phyloP scores from a whole-genome alignment of 1,284 basidiomycete genomes.

The Leccinum laetum region DNA sequence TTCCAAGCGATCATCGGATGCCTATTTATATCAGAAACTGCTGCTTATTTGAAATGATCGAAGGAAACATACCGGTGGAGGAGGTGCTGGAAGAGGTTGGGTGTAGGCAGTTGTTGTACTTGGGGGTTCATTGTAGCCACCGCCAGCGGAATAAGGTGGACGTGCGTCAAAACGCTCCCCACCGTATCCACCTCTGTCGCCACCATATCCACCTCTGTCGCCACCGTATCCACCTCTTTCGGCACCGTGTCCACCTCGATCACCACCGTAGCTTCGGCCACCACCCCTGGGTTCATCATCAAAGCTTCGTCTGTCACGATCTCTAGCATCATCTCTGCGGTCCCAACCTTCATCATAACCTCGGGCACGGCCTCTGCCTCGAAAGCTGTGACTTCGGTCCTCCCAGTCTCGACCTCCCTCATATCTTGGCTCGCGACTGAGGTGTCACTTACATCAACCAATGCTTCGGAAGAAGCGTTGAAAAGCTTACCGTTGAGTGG shows the following conservation, averaged over 20 bases:
- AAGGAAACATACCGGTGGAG: slow-evolving; percentile 22
- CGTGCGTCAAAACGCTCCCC: slow-evolving; percentile 38
- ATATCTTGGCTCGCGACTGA: slow-evolving; percentile 30
- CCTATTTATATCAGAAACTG: slow-evolving; percentile 17
- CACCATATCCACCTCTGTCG: background rate
- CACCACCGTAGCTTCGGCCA: slow-evolving; percentile 35
- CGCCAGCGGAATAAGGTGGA: slow-evolving; percentile 28
- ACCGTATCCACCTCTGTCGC: slow-evolving; percentile 28
- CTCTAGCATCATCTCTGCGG: slow-evolving; percentile 44
- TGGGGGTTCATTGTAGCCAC: slow-evolving; percentile 34
- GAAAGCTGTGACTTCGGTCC: slow-evolving; percentile 39
- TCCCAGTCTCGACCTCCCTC: slow-evolving; percentile 49
- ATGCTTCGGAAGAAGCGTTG: background rate
- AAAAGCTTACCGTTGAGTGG: slow-evolving; percentile 34
- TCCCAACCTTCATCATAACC: slow-evolving; percentile 44
- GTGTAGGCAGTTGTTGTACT: slow-evolving; percentile 20
- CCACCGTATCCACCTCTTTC: too few species aligned
- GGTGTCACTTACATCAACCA: slow-evolving; percentile 8
- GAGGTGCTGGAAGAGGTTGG: slow-evolving; percentile 18
- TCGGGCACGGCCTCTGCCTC: slow-evolving; percentile 39
- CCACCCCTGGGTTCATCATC: slow-evolving; percentile 45
- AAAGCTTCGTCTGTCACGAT: slow-evolving; percentile 46
- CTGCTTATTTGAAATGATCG: background rate
- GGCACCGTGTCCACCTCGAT: slow-evolving; percentile 2
- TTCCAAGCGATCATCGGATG: slow-evolving; percentile 69